phyloP scores from a whole-genome alignment of 257 asterid species.

The Fraxinus cuspidata region DNA sequence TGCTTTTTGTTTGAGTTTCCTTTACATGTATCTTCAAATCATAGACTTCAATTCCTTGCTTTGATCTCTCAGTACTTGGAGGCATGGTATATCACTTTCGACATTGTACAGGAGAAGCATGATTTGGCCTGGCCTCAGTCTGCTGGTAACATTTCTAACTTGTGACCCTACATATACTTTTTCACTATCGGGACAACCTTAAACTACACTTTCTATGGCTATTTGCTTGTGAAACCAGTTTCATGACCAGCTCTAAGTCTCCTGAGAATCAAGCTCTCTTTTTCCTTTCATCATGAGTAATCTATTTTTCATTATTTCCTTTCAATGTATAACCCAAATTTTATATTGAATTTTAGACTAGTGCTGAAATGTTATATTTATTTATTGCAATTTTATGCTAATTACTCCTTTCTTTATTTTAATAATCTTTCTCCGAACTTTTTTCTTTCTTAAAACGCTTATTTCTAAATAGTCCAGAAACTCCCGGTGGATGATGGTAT shows the following conservation, averaged over 20 bases:
- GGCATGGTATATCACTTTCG: slow-evolving; percentile 93
- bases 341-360: neutral
- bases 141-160: slow-evolving; percentile 59
- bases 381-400: neutral
- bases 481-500: neutral
- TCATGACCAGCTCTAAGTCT: neutral
- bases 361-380: neutral
- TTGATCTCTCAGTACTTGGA: slow-evolving; percentile 75
- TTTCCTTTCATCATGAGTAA: neutral
- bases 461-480: neutral
- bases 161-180: neutral
- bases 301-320: neutral
- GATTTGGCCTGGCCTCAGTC: slow-evolving; percentile 89
- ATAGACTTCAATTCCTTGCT: slow-evolving; percentile 9
- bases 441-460: neutral
- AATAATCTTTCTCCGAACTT: neutral
- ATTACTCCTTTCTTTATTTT: neutral
- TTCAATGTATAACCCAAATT: neutral
- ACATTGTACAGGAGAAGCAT: slow-evolving; percentile 89
- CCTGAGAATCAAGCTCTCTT: neutral
- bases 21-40: neutral
- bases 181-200: neutral
- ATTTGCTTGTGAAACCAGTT: slow-evolving; percentile 14
- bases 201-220: slow-evolving; percentile 17
- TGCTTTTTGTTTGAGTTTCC: slow-evolving; percentile 12